These are phyloP conservation scores for Lentinula raphanica DNA, from an alignment of 768 basidiomycete genomes.

Conservation along the genomic window DNA sequence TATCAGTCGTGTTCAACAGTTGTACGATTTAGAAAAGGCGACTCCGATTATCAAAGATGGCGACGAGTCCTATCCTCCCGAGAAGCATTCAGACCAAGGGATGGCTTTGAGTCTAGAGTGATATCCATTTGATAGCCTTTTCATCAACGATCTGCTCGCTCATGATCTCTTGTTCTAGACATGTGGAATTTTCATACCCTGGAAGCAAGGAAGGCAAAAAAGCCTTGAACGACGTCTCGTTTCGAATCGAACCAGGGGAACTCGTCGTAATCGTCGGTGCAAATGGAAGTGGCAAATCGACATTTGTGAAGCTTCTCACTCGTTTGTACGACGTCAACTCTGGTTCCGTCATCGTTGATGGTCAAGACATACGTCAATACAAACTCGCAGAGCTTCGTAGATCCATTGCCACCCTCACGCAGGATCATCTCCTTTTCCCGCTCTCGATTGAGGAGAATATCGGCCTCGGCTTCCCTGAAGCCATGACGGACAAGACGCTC, in stretches of 20 bases:
- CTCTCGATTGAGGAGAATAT: conserved; percentile 41
- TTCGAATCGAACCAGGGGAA: conserved; percentile 40
- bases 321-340: conserved; percentile 41
- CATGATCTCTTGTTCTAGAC: conserved; percentile 23
- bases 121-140: background rate
- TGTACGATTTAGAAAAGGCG: conserved; percentile 3
- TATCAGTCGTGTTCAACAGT: conserved; percentile 1
- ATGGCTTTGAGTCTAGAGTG: conserved; percentile 1
- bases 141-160: background rate
- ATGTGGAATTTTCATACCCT: conserved; percentile 52
- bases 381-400: conserved; percentile 33
- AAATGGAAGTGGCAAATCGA: conserved; percentile 54
- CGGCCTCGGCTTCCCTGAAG: conserved; percentile 20
- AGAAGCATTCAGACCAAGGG: conserved; percentile 1
- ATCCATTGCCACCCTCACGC: conserved; percentile 43
- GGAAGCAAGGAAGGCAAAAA: conserved; percentile 28
- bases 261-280: conserved; percentile 53
- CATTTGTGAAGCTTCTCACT: conserved; percentile 45
- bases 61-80: background rate
- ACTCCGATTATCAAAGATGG: background rate
- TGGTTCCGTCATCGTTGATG: conserved; percentile 42
- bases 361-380: conserved; percentile 31
- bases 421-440: conserved; percentile 45
- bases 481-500: conserved; percentile 11
- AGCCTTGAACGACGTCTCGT: conserved; percentile 34